Evolutionary conservation across 1,139 yeast genomes (phyloP).

Genomic region (Candida albicans): DNA sequence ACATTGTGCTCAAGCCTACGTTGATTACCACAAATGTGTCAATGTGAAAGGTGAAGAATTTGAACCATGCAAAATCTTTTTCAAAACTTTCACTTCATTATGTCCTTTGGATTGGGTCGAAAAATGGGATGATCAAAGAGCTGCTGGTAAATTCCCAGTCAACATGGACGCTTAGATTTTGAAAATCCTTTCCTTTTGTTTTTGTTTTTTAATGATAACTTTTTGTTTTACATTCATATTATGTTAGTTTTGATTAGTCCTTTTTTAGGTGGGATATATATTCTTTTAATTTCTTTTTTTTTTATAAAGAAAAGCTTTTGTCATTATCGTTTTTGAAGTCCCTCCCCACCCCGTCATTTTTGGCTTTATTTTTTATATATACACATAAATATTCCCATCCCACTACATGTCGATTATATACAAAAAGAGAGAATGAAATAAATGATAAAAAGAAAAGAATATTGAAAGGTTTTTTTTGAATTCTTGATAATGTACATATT

Average conservation of each 20-base stretch:
- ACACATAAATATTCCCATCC: neutral
- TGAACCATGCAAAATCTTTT: conserved; percentile 95
- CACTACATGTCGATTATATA: neutral
- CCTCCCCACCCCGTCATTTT: neutral
- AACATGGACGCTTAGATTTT: conserved; percentile 25
- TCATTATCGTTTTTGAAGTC: neutral
- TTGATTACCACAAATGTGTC: conserved; percentile 97
- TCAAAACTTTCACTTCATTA: conserved; percentile 84
- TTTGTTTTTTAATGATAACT: neutral
- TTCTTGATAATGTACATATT: neutral
- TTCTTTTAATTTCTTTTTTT: neutral
- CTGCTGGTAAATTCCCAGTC: conserved; percentile 51
- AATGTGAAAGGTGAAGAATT: conserved; percentile 97
- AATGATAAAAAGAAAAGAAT: neutral
- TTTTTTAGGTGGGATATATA: too few relatives aligned
- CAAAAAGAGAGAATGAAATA: neutral
- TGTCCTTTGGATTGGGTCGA: conserved; percentile 94
- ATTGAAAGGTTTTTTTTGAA: too few relatives aligned
- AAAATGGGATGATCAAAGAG: conserved; percentile 96
- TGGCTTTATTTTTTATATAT: neutral
- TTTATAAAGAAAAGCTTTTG: neutral
- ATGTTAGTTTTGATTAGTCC: too few relatives aligned
- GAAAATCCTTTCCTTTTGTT: neutral
- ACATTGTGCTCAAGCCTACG: conserved; percentile 97
- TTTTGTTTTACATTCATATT: too few relatives aligned